Evolutionary conservation across 148 eudicot species (phyloP).

Genomic region (Limonium bicolor): DNA sequence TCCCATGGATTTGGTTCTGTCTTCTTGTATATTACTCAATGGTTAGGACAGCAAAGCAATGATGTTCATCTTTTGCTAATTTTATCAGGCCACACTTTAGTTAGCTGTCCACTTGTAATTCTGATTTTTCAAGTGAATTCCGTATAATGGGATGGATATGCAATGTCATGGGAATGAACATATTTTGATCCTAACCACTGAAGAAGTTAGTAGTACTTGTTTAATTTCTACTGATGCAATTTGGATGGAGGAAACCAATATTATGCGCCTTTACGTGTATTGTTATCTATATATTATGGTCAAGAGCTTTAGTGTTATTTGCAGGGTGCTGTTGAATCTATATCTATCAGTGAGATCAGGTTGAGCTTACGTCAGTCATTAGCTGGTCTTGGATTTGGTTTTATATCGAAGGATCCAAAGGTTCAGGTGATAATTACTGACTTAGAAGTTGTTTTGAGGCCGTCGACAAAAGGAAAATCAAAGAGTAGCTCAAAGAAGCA

Average conservation of each 20-base stretch:
- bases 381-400: constrained; percentile 79
- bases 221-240: no score
- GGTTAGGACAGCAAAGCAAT: not conserved
- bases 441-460: constrained; percentile 68
- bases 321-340: constrained; percentile 90
- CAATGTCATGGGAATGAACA: no score
- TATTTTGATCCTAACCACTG: no score
- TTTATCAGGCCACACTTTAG: not conserved
- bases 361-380: constrained; percentile 85
- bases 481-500: constrained; percentile 44
- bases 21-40: not conserved
- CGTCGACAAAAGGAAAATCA: constrained; percentile 33
- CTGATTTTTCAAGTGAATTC: not conserved
- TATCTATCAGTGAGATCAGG: constrained; percentile 88
- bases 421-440: constrained; percentile 59
- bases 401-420: constrained; percentile 88
- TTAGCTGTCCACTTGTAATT: not conserved
- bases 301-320: no score
- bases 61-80: not conserved
- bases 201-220: no score
- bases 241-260: no score
- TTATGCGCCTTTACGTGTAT: no score
- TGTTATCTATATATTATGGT: no score
- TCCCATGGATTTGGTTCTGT: not conserved
- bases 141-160: not conserved